A percentile compares a stretch with the other conserved stretches of the same genome.
These are phyloP conservation scores for Asterophora lycoperdoides DNA, from an alignment of 768 basidiomycete genomes.

Conservation along the genomic window DNA sequence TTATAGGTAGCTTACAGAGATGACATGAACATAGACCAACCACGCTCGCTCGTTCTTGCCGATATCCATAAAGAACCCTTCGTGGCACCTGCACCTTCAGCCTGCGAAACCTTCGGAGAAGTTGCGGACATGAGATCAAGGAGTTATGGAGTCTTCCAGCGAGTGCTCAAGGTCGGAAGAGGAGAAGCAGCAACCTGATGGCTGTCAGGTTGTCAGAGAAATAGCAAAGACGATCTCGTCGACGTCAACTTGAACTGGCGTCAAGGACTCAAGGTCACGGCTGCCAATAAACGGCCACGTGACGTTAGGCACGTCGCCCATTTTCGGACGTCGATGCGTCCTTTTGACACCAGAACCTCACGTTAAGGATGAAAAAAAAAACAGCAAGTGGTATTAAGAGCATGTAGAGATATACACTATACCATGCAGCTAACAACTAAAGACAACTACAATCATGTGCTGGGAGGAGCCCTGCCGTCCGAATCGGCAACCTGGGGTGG, in stretches of 20 bases:
- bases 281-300: slow-evolving; percentile 10
- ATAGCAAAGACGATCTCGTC: neutral
- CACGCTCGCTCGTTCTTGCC: slow-evolving; percentile 45
- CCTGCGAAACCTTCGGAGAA: slow-evolving; percentile 25
- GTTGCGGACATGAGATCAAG: slow-evolving; percentile 15
- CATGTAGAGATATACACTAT: neutral
- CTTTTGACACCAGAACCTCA: no score
- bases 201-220: slow-evolving; percentile 1
- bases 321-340: no score
- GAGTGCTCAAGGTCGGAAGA: slow-evolving; percentile 10
- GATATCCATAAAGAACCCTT: slow-evolving; percentile 39
- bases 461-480: slow-evolving; percentile 33
- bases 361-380: no score
- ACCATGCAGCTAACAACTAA: neutral
- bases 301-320: slow-evolving; percentile 5
- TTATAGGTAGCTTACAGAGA: neutral
- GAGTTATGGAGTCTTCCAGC: slow-evolving; percentile 16
- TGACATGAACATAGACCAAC: slow-evolving; percentile 30
- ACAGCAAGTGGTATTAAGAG: neutral
- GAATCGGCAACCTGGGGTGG: slow-evolving; percentile 50
- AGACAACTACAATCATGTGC: slow-evolving; percentile 7
- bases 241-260: no score
- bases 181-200: slow-evolving; percentile 10
- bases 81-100: slow-evolving; percentile 32
- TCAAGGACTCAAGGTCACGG: no score